Percentiles rank a stretch among this genome's conserved stretches.
phyloP scores from a whole-genome alignment of 148 eudicot genomes.

The Chenopodium formosanum region DNA sequence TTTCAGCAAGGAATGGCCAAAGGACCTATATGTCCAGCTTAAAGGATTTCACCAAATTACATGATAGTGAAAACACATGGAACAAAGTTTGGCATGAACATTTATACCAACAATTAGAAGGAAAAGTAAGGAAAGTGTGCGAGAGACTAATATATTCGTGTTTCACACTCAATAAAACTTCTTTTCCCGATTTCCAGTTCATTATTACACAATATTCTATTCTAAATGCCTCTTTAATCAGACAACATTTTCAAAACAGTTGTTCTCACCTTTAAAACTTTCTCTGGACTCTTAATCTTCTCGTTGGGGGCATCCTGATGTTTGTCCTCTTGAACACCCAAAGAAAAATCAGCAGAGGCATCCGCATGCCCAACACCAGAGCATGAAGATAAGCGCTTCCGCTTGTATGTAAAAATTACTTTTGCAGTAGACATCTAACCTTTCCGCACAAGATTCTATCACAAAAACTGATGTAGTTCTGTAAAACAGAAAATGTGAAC shows the following conservation, averaged over 20 bases:
- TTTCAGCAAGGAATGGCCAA: neutral
- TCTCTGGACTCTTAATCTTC: constrained; percentile 18
- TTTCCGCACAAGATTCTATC: constrained; percentile 13
- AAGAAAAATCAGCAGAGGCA: constrained; percentile 31
- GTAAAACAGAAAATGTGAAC: neutral
- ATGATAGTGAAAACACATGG: neutral
- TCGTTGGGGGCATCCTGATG: constrained; percentile 22
- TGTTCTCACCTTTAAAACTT: constrained; percentile 42
- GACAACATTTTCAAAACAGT: constrained; percentile 5
- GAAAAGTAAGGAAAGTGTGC: neutral
- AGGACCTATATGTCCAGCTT: neutral
- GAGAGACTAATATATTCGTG: neutral
- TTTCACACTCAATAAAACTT: neutral
- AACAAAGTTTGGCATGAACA: neutral
- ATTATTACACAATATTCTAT: neutral
- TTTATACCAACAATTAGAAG: neutral
- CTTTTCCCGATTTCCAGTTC: neutral
- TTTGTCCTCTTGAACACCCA: constrained; percentile 28
- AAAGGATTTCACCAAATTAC: neutral
- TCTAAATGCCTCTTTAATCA: neutral
- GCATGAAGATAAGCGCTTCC: constrained; percentile 50
- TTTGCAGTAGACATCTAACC: constrained; percentile 40
- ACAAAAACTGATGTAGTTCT: constrained; percentile 8
- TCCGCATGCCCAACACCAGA: constrained; percentile 28
- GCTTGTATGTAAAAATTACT: constrained; percentile 60